Evolutionary conservation across 768 basidiomycete species (phyloP).

Genomic region (Piloderma croceum): DNA sequence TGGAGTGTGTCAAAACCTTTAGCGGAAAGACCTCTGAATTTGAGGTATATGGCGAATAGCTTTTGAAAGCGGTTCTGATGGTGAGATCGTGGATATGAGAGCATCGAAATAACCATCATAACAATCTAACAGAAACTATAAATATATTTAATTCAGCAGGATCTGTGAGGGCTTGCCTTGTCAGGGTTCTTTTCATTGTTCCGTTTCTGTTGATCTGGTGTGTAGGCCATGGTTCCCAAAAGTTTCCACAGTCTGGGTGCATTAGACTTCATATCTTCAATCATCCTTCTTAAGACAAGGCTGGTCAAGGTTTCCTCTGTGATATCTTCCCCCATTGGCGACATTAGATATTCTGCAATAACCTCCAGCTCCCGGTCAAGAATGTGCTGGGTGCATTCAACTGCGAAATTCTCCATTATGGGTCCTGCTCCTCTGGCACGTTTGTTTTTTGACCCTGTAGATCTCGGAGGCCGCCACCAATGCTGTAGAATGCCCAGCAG

Average conservation of each 20-base stretch:
- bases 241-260: slow-evolving; percentile 11
- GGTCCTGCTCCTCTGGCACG: slow-evolving; percentile 3
- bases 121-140: background rate
- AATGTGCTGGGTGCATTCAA: slow-evolving; percentile 2
- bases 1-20: slow-evolving; percentile 20
- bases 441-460: background rate
- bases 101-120: slow-evolving; percentile 19
- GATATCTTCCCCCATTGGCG: slow-evolving; percentile 11
- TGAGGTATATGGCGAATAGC: slow-evolving; percentile 22
- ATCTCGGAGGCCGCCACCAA: slow-evolving; percentile 18
- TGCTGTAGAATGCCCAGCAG: slow-evolving; percentile 16
- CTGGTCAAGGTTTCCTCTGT: slow-evolving; percentile 8
- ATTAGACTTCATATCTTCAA: background rate
- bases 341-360: slow-evolving; percentile 4
- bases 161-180: slow-evolving; percentile 7
- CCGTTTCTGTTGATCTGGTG: slow-evolving; percentile 4
- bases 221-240: slow-evolving; percentile 5
- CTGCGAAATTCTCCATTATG: slow-evolving; percentile 10
- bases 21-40: slow-evolving; percentile 17
- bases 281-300: slow-evolving; percentile 10
- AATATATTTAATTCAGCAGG: background rate
- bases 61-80: slow-evolving; percentile 14
- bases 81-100: slow-evolving; percentile 15
- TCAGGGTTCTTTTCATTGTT: slow-evolving; percentile 15
- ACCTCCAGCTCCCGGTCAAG: slow-evolving; percentile 13